A percentile compares a stretch with the other conserved stretches of the same genome.
phyloP scores from a whole-genome alignment of 2,329 filamentous ascomycete genomes.

The Ceratocystis destructans region DNA sequence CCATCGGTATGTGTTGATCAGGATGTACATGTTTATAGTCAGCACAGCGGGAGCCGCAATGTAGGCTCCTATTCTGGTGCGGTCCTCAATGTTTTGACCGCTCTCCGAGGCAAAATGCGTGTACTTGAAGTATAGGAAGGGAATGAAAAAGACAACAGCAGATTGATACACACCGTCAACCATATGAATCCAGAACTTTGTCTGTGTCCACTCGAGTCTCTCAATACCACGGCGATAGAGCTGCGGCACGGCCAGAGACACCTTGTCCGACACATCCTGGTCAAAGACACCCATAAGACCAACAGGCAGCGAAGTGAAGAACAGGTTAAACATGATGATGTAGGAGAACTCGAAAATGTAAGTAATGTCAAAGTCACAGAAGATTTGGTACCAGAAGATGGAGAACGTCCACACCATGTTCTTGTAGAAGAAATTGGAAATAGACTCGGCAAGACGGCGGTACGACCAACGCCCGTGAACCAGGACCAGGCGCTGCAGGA shows the following conservation, averaged over 20 bases:
- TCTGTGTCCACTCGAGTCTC: constrained; percentile 87
- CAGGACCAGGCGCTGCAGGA: constrained; percentile 68
- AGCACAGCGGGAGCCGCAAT: constrained; percentile 73
- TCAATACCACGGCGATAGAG: constrained; percentile 93
- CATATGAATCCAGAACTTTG: constrained; percentile 98
- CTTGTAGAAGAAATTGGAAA: constrained; percentile 99
- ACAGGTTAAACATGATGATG: constrained; percentile 89
- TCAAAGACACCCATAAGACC: constrained; percentile 94
- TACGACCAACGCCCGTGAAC: constrained; percentile 97
- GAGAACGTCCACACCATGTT: constrained; percentile 96
- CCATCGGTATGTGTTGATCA: constrained; percentile 96
- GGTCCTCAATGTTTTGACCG: constrained; percentile 64
- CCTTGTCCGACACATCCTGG: constrained; percentile 87
- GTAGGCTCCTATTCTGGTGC: constrained; percentile 73
- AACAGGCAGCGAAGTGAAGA: constrained; percentile 89
- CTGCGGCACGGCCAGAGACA: constrained; percentile 87
- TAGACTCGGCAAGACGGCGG: constrained; percentile 77
- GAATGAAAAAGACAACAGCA: constrained; percentile 82
- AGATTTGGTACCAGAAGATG: constrained; percentile 96
- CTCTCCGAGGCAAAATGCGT: constrained; percentile 57
- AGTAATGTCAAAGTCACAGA: constrained; percentile 88
- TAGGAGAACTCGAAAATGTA: constrained; percentile 98
- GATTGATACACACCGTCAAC: constrained; percentile 89
- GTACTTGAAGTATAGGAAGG: constrained; percentile 56
- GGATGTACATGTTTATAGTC: constrained; percentile 83